phyloP scores from a whole-genome alignment of 169 alveolate genomes.

The Nephromyces sp. region DNA sequence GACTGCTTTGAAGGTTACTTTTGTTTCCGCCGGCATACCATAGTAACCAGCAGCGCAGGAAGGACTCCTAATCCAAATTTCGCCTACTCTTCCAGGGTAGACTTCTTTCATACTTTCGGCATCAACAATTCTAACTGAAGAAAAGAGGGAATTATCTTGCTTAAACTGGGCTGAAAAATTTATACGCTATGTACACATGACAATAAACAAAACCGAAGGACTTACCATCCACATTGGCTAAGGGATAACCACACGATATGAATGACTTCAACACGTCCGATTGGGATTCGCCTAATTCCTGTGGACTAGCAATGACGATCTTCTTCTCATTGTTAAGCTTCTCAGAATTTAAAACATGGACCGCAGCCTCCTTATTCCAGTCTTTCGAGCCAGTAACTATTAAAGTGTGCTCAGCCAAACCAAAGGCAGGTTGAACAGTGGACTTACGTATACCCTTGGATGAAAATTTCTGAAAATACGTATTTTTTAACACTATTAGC shows the following conservation, averaged over 20 bases:
- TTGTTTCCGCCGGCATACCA: constrained; percentile 37
- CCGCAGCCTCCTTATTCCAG: constrained; percentile 5
- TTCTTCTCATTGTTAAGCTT: constrained; percentile 31
- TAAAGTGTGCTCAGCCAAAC: constrained; percentile 55
- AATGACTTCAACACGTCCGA: constrained; percentile 19
- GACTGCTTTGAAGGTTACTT: constrained; percentile 20
- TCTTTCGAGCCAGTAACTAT: constrained; percentile 45
- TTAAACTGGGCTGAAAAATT: not conserved
- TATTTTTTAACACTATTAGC: no score
- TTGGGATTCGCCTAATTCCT: no score
- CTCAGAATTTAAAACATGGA: constrained; percentile 32
- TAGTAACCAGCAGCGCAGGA: constrained; percentile 51
- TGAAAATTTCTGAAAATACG: constrained; percentile 31
- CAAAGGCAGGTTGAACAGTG: constrained; percentile 45
- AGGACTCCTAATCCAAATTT: constrained; percentile 41
- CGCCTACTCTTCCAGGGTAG: constrained; percentile 41
- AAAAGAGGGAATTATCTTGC: not conserved
- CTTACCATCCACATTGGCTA: constrained; percentile 26
- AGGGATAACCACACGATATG: constrained; percentile 34
- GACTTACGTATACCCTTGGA: constrained; percentile 24
- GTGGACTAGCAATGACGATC: constrained; percentile 22
- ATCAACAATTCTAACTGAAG: constrained; percentile 45
- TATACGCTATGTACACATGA: not conserved
- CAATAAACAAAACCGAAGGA: not conserved
- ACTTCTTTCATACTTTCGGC: constrained; percentile 46